Percentiles rank a stretch among this genome's conserved stretches.
Evolutionary conservation across 108 stramenopile species (phyloP).

Genomic region (Ochromonas danica): DNA sequence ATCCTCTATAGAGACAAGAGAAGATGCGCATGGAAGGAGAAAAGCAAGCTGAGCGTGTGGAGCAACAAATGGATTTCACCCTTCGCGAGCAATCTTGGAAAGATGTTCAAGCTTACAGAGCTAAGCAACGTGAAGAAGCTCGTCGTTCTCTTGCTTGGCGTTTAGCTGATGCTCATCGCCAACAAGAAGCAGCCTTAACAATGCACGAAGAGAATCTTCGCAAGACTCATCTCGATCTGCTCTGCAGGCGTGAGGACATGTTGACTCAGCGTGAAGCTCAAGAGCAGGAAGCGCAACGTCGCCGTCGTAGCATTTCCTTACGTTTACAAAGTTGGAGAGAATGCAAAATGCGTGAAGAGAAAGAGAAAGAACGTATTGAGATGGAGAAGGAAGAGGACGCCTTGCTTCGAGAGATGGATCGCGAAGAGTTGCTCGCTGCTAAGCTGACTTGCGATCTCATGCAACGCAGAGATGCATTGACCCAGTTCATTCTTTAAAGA

Average conservation of each 20-base stretch:
- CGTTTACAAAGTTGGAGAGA: neutral
- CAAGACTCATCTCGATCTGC: neutral
- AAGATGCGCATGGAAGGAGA: neutral
- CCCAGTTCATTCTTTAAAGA: too few species aligned
- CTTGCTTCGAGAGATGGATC: neutral
- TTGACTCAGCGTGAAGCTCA: neutral
- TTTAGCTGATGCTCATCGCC: neutral
- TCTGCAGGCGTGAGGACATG: neutral
- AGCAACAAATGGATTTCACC: neutral
- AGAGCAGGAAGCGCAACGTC: neutral
- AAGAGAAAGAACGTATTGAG: neutral
- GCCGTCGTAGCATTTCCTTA: neutral
- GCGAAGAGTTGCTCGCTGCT: conserved; percentile 1
- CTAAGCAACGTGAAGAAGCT: neutral
- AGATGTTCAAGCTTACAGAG: neutral
- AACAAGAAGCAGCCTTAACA: neutral
- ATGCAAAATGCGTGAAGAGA: neutral
- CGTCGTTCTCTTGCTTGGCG: neutral
- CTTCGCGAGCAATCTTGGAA: neutral
- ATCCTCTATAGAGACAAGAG: neutral
- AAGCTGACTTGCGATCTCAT: neutral
- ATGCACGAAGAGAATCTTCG: neutral
- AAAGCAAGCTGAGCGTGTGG: neutral
- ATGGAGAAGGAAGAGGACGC: neutral
- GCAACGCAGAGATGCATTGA: neutral